Percentiles rank a stretch among this genome's conserved stretches.
These are phyloP conservation scores for Colletotrichum limetticola DNA, from an alignment of 2,329 filamentous ascomycete species.

Conservation along the genomic window DNA sequence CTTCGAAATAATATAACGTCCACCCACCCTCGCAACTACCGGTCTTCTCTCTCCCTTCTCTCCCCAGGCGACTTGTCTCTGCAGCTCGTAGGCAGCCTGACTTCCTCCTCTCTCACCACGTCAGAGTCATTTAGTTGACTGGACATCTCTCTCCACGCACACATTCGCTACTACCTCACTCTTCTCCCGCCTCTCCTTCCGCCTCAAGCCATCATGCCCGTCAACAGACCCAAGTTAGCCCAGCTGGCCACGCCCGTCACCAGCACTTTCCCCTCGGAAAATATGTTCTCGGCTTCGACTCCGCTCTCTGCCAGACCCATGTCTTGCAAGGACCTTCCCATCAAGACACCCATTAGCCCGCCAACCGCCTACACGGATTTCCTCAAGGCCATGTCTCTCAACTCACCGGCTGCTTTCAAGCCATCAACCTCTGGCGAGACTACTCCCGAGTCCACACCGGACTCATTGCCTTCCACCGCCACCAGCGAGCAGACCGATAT, in stretches of 20 bases:
- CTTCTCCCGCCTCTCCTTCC: constrained; percentile 23
- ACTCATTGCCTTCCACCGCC: constrained; percentile 52
- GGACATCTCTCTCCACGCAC: constrained; percentile 38
- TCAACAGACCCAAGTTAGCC: constrained; percentile 68
- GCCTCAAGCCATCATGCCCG: constrained; percentile 56
- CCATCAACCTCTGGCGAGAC: constrained; percentile 59
- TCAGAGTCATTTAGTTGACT: constrained; percentile 61
- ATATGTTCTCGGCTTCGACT: constrained; percentile 71
- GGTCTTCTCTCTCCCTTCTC: constrained; percentile 39
- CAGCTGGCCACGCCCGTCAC: constrained; percentile 72
- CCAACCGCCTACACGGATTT: constrained; percentile 93
- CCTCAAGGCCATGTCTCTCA: constrained; percentile 82
- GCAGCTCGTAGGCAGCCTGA: constrained; percentile 47
- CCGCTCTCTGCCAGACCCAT: constrained; percentile 66
- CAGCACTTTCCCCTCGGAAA: constrained; percentile 69
- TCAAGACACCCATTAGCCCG: constrained; percentile 93
- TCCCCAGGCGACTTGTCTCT: constrained; percentile 50
- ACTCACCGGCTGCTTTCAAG: constrained; percentile 71
- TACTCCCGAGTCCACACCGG: constrained; percentile 54
- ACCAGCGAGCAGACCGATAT: constrained; percentile 65
- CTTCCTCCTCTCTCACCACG: constrained; percentile 42
- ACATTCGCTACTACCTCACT: constrained; percentile 33
- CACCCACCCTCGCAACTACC: constrained; percentile 48
- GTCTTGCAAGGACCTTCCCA: constrained; percentile 54
- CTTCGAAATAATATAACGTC: constrained; percentile 48